Conservation (phyloP, 2,329 filamentous ascomycete species). For the Grosmannia penicillata region DNA sequence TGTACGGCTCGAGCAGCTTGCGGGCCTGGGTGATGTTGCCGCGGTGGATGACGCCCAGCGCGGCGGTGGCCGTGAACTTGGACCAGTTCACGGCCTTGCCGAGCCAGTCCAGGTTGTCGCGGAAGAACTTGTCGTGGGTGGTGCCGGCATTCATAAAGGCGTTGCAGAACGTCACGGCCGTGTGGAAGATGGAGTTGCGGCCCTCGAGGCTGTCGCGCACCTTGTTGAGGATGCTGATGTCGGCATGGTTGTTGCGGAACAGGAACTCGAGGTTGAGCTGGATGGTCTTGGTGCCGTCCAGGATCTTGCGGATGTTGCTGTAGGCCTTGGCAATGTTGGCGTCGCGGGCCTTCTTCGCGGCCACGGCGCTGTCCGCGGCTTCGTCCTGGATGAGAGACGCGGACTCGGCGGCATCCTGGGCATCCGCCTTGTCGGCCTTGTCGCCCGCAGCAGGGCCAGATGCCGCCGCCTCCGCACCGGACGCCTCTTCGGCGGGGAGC, state of each 20-base stretch:
- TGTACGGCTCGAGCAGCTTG: conserved; percentile 86
- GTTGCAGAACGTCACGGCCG: conserved; percentile 91
- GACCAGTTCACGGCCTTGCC: conserved; percentile 99
- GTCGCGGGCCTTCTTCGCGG: conserved; percentile 22
- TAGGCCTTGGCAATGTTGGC: conserved; percentile 18
- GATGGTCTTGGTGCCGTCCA: conserved; percentile 86
- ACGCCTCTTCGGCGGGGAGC: conserved; percentile 56
- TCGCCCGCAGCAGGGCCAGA: background rate
- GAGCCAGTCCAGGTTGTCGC: conserved; percentile 94
- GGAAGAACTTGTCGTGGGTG: conserved; percentile 96
- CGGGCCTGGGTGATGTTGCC: conserved; percentile 88
- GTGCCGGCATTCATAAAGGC: conserved; percentile 99
- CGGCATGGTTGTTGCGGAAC: conserved; percentile 75
- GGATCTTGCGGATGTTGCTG: conserved; percentile 49
- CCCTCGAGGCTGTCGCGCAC: conserved; percentile 90
- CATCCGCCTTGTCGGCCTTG: conserved; percentile 26
- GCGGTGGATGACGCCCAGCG: conserved; percentile 88
- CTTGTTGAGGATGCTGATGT: conserved; percentile 87
- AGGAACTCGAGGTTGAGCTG: conserved; percentile 92
- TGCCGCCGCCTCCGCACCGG: background rate
- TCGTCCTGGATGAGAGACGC: conserved; percentile 30
- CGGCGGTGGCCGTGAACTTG: conserved; percentile 95
- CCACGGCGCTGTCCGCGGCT: conserved; percentile 23
- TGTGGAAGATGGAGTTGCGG: conserved; percentile 96
- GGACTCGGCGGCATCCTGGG: conserved; percentile 28